Conservation (phyloP, 805 yeast species). For the Ogataea pignaliae region DNA sequence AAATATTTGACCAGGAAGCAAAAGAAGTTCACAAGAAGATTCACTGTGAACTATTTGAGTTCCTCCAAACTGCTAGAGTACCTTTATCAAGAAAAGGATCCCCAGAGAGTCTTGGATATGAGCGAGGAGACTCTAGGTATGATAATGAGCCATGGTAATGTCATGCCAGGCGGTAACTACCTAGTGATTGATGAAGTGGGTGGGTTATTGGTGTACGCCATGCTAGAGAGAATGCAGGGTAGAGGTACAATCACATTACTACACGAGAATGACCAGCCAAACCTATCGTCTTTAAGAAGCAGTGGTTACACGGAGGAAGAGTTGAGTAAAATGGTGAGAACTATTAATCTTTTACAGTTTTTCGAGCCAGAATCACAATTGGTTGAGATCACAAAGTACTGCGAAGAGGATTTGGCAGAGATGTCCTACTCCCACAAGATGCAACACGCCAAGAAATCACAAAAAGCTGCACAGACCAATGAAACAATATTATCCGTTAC, state of each 20-base stretch:
- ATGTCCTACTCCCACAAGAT: slow-evolving; percentile 57
- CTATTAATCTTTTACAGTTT: slow-evolving; percentile 74
- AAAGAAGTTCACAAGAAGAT: slow-evolving; percentile 81
- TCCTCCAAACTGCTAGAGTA: slow-evolving; percentile 67
- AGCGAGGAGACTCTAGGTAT: slow-evolving; percentile 81
- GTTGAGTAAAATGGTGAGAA: slow-evolving; percentile 52
- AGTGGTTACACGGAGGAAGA: slow-evolving; percentile 57
- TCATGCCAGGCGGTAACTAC: slow-evolving; percentile 86
- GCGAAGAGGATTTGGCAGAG: slow-evolving; percentile 42
- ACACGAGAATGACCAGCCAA: slow-evolving; percentile 94
- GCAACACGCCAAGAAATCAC: slow-evolving; percentile 63
- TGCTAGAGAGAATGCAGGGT: slow-evolving; percentile 90
- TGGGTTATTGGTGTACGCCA: slow-evolving; percentile 78
- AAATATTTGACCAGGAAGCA: slow-evolving; percentile 89
- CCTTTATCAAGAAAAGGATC: slow-evolving; percentile 68
- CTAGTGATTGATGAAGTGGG: slow-evolving; percentile 92
- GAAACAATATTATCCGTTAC: slow-evolving; percentile 47
- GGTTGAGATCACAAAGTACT: slow-evolving; percentile 34
- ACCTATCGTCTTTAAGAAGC: slow-evolving; percentile 63
- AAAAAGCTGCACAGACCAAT: slow-evolving; percentile 49
- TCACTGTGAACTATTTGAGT: slow-evolving; percentile 75
- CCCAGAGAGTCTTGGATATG: slow-evolving; percentile 66
- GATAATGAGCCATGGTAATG: slow-evolving; percentile 71
- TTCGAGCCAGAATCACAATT: slow-evolving; percentile 67
- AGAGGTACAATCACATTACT: slow-evolving; percentile 60